phyloP scores from a whole-genome alignment of 2,329 filamentous ascomycete species.

The Sarocladium brachiariae region DNA sequence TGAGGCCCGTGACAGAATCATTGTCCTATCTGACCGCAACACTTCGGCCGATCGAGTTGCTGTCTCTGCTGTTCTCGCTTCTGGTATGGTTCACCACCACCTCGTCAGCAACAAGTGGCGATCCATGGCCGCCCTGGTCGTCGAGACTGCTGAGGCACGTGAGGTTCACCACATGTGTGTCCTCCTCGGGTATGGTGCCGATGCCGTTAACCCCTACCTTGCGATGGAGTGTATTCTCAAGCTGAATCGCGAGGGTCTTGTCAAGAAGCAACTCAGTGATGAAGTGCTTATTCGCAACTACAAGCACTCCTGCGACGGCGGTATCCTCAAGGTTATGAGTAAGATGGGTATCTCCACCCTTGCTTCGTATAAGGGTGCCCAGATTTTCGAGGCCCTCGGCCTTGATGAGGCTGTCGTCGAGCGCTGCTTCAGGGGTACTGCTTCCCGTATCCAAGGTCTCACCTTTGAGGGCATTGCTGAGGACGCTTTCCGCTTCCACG shows the following conservation, averaged over 20 bases:
- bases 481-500: slow-evolving; percentile 90
- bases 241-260: slow-evolving; percentile 87
- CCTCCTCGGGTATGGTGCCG: slow-evolving; percentile 89
- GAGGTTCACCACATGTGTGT: slow-evolving; percentile 99
- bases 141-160: slow-evolving; percentile 91
- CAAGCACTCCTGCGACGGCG: slow-evolving; percentile 92
- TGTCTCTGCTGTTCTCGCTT: slow-evolving; percentile 80
- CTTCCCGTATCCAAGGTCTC: slow-evolving; percentile 87
- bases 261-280: slow-evolving; percentile 79
- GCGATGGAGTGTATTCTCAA: slow-evolving; percentile 96
- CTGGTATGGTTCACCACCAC: slow-evolving; percentile 91
- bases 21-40: slow-evolving; percentile 83
- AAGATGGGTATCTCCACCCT: slow-evolving; percentile 99
- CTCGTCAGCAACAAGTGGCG: slow-evolving; percentile 94
- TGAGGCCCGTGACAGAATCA: slow-evolving; percentile 73
- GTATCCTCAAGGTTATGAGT: slow-evolving; percentile 97
- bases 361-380: slow-evolving; percentile 93
- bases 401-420: slow-evolving; percentile 89
- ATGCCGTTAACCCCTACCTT: slow-evolving; percentile 91
- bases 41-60: slow-evolving; percentile 76
- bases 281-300: slow-evolving; percentile 89
- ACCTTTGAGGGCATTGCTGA: slow-evolving; percentile 92
- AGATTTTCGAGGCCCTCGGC: slow-evolving; percentile 95
- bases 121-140: slow-evolving; percentile 75
- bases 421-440: slow-evolving; percentile 89